Evolutionary conservation across 108 stramenopile species (phyloP), one percentile per base, ranked within the genome.

Genomic region (Conticribra weissflogii): DNA sequence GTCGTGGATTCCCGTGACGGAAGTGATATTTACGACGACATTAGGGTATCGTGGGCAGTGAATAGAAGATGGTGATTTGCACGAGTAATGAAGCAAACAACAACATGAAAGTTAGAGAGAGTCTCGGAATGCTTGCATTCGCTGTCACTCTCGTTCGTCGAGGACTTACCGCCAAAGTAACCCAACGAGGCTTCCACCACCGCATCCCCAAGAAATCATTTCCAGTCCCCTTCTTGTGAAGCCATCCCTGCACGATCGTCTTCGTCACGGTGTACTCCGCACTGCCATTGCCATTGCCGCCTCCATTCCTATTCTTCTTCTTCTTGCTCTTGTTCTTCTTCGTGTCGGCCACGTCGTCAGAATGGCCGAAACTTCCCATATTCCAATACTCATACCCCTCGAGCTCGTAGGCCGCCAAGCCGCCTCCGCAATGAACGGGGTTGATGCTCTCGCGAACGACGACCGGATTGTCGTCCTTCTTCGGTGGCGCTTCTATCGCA

Each of bases 181-280:
- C 78, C 83, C 83, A 89, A 32, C 88, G 76, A 17, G 79, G 34
- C 66, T 89, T 89, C 86, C 88, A 86, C 45, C 72, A 79, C 15
- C 70, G 51, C 34, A 66, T 85, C 30, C 83, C 84, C 15, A 83
- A 70, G 68, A 76, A 81, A 52, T 89, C 88, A 19, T 68, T 67
- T 1, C 88, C 88, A 24, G 85, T 81, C 0, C 88, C 88, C 58
- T 89, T 89, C 73, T 89, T 89, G 50, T 85, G 76, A 19, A 89
- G n/a, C 82, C 83, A 86, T n/a, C 86, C 85, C 61, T 89, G 79
- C 12, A 68, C 82, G 14, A 89, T 31, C 34, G 82, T 68, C 36
- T 63, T 24, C 9, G 41, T 74, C 3, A 61, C 18, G 3, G 24
- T 47, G 22, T 68, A 62, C 46, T 61, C 28, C 24, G 45, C 22